A percentile compares a stretch with the other conserved stretches of the same genome.
Conservation (phyloP, 805 yeast species). For the Pichia gijzeniarum region DNA sequence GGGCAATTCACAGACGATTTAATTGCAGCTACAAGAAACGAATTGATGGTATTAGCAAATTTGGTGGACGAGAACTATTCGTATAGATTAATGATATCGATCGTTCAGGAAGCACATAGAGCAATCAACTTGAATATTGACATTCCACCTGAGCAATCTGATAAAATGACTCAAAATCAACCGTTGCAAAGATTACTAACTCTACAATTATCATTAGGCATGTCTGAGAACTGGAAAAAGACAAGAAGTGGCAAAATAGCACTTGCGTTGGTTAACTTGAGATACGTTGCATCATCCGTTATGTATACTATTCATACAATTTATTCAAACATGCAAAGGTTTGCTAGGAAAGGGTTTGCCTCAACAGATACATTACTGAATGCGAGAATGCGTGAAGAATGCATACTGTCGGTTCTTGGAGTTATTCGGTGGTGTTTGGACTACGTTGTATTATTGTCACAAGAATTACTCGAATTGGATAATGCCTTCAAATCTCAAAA, state of each 20-base stretch:
- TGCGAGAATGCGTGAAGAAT: conserved; percentile 49
- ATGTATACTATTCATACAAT: conserved; percentile 56
- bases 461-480: conserved; percentile 55
- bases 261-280: conserved; percentile 57
- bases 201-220: conserved; percentile 62
- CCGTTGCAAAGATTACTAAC: conserved; percentile 70
- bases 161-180: conserved; percentile 66
- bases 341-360: conserved; percentile 49
- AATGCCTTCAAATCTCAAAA: conserved; percentile 24
- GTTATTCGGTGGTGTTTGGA: conserved; percentile 83
- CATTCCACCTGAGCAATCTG: conserved; percentile 66
- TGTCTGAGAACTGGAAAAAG: conserved; percentile 33
- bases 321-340: conserved; percentile 55
- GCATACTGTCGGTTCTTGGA: conserved; percentile 62
- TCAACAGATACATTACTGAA: conserved; percentile 38
- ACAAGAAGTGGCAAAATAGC: conserved; percentile 44
- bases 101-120: conserved; percentile 64
- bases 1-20: conserved; percentile 67
- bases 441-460: conserved; percentile 61
- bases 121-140: conserved; percentile 69
- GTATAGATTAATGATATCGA: conserved; percentile 33
- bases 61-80: conserved; percentile 22
- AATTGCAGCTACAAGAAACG: conserved; percentile 46
- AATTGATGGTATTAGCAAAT: conserved; percentile 30
- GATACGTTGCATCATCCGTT: conserved; percentile 65